Base-by-base conservation (phyloP, 805 yeast genomes). In the Kuraishia hungarica region DNA sequence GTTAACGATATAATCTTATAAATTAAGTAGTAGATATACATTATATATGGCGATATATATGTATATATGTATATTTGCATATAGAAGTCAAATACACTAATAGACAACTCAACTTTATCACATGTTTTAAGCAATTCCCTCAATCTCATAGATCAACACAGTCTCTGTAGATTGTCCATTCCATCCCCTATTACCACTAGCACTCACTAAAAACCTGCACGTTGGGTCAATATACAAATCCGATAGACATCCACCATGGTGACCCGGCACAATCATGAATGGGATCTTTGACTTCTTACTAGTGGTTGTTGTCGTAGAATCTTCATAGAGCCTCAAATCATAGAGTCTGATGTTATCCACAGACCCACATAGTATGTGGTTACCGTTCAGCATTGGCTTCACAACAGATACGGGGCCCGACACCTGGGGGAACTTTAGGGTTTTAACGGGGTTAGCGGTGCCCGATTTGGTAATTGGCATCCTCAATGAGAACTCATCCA, bases 141-240 rank as follows among this genome's bases (percentile, higher is more conserved):
- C 84, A 35, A 92, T 86, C 60, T 89, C 96, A 67, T 92, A 93
- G 23, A 90, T 76, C 61, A 91, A 77, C 10, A 87, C 87, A n/a
- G 83, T 80, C 56, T 91, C 97, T 1, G 94, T 86, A 23, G 86
- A 79, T 43, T 76, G 72, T 2, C 96, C 91, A 61, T 86, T 91
- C 97, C 97, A 93, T 4, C 99, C 99, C 63, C 97, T 79, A 59
- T 88, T 89, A 10, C 99, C 99, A 66, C 96, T 87, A 0, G 97
- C 85, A 63, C 96, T 86, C 5, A 93, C 79, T 86, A 94, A 77
- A 67, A 88, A 94, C 58, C 94, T 72, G 47, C 96, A 89, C 1
- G 94, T 86, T 29, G 93, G 93, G 68, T 93, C 98, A 22, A 92
- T 85, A 54, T 81, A 76, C 59, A 94, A 72, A 53, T 83, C 82